Evolutionary conservation across 2,329 filamentous ascomycete genomes (phyloP), one percentile per base, ranked within the genome.

Genomic region (Oidium heveae): DNA sequence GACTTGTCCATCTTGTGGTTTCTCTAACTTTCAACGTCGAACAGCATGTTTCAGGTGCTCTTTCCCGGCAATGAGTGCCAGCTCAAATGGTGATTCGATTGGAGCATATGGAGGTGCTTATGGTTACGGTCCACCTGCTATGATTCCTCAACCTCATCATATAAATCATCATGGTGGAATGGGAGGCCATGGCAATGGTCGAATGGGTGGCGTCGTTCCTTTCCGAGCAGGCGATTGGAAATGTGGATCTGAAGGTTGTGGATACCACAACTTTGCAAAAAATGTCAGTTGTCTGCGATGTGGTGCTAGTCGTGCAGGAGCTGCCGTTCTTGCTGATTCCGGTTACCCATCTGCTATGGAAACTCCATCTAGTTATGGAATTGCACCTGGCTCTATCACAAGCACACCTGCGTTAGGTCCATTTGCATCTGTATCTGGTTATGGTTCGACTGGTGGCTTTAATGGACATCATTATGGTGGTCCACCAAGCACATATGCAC

Each of bases 181-280:
- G 59, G 73, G 75, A 54, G 73, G 74, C 57, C 76, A 83, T 57
- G 81, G 85, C 61, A 85, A 86, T 74, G 82, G 84, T 58, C 84
- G 84, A 56, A 83, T 85, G 58, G 83, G 84, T 61, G 84, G 84
- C 55, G 83, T 87, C 51, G 91, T 98, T 46, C 91, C 91, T 16
- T 98, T 98, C 82, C 84, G 91, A 64, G 91, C 91, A 55, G 91
- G 91, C 65, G 91, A 98, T 66, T 98, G 91, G 91, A 95, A 95
- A 70, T 98, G 91, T 65, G 91, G 91, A 55, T 91, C 91, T 60
- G 91, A 98, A 65, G 87, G 88, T 39, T 98, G 91, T 67, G 86
- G 85, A 56, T 98, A 98, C 69, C 91, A 98, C 73, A 98, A 98
- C 72, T 98, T 98, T 66, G 91, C 91, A 58, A 98, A 98, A 77